Conservation (phyloP, 495 filamentous ascomycete genomes). For the Aspergillus cavernicola region DNA sequence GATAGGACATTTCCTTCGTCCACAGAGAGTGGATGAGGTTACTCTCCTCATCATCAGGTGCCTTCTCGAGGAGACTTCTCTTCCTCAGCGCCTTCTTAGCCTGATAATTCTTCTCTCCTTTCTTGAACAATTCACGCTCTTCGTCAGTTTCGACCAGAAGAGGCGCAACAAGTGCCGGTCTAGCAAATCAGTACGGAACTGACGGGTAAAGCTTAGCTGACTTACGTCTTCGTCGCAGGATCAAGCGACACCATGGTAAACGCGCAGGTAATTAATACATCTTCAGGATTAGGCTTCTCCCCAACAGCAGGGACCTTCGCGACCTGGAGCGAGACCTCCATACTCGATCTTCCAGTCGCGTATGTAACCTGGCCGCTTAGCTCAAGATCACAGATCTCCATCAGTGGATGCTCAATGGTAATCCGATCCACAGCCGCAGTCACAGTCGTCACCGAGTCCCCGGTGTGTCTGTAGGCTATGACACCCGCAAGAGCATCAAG, state of each 20-base stretch:
- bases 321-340: slow-evolving; percentile 77
- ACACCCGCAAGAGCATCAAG: slow-evolving; percentile 78
- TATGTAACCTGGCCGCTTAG: slow-evolving; percentile 78
- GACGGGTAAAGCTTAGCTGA: slow-evolving; percentile 6
- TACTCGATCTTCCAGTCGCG: slow-evolving; percentile 73
- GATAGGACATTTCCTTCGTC: slow-evolving; percentile 67
- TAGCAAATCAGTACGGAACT: slow-evolving; percentile 22
- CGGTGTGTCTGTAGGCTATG: slow-evolving; percentile 79
- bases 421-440: slow-evolving; percentile 81
- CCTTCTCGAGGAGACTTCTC: slow-evolving; percentile 63
- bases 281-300: slow-evolving; percentile 56
- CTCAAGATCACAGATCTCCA: slow-evolving; percentile 77
- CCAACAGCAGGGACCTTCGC: slow-evolving; percentile 59
- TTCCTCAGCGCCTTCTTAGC: slow-evolving; percentile 66
- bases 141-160: slow-evolving; percentile 65
- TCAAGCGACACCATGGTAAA: slow-evolving; percentile 85
- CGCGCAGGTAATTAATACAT: slow-evolving; percentile 72
- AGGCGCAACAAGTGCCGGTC: slow-evolving; percentile 54
- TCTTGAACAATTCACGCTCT: slow-evolving; percentile 62
- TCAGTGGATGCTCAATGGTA: slow-evolving; percentile 67
- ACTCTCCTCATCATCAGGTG: slow-evolving; percentile 72
- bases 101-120: slow-evolving; percentile 69
- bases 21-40: slow-evolving; percentile 78
- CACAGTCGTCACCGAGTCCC: slow-evolving; percentile 70
- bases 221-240: slow-evolving; percentile 65